Evolutionary conservation across 73 alveolate species (phyloP).

Genomic region (Tetrahymena malaccensis): DNA sequence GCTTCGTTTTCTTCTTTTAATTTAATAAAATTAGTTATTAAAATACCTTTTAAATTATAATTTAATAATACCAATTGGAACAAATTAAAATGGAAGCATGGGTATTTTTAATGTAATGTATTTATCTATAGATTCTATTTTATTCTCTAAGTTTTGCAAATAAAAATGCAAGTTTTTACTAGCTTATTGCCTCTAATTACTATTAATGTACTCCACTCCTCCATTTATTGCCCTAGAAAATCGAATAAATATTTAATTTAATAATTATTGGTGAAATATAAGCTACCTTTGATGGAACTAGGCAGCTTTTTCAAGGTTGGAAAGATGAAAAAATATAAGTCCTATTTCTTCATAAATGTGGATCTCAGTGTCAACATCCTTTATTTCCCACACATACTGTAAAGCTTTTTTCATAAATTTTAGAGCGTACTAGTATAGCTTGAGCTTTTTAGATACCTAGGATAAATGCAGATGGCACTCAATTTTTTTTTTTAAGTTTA

Average conservation of each 20-base stretch:
- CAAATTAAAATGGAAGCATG: neutral
- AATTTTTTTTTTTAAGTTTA: neutral
- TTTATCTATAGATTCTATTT: neutral
- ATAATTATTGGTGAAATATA: neutral
- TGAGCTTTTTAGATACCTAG: neutral
- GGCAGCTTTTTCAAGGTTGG: neutral
- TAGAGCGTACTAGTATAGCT: neutral
- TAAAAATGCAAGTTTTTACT: neutral
- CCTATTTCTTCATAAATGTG: neutral
- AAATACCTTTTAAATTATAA: neutral
- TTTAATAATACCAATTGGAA: neutral
- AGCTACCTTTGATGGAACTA: neutral
- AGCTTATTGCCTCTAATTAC: neutral
- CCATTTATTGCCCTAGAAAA: neutral
- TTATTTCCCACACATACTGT: neutral
- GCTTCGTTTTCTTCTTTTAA: neutral
- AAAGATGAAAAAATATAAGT: neutral
- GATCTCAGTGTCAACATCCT: neutral
- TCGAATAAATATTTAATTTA: neutral
- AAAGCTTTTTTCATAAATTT: neutral
- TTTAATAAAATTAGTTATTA: neutral
- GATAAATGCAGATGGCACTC: neutral
- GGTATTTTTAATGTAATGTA: neutral
- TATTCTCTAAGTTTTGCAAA: neutral
- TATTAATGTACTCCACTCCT: neutral